phyloP scores from a whole-genome alignment of 1,139 yeast genomes.

The Magnusiomyces ingens region DNA sequence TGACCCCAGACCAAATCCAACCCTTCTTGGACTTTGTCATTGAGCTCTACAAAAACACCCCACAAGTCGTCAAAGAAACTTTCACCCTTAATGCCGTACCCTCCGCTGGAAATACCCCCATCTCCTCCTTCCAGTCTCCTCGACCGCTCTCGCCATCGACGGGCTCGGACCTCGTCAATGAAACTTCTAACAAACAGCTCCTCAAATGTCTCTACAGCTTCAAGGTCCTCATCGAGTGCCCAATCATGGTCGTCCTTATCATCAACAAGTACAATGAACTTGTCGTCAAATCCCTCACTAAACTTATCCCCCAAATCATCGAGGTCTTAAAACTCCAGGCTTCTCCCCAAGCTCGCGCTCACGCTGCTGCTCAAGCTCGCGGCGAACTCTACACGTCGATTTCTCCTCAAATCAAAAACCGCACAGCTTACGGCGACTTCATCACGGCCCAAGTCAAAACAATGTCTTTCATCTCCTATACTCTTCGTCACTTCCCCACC shows the following conservation, averaged over 20 bases:
- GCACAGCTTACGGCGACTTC: slow-evolving; percentile 81
- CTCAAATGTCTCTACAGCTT: slow-evolving; percentile 69
- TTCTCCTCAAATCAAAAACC: slow-evolving; percentile 63
- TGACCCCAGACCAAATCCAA: slow-evolving; percentile 57
- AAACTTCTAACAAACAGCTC: slow-evolving; percentile 33
- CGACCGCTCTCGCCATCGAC: slow-evolving; percentile 40
- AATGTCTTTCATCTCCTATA: slow-evolving; percentile 89
- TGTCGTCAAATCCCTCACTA: slow-evolving; percentile 64
- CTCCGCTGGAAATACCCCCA: slow-evolving; percentile 17
- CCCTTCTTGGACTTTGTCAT: slow-evolving; percentile 74
- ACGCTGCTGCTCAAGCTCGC: slow-evolving; percentile 50
- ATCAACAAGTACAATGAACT: slow-evolving; percentile 80
- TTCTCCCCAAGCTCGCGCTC: slow-evolving; percentile 61
- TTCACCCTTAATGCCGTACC: slow-evolving; percentile 37
- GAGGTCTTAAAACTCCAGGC: slow-evolving; percentile 73
- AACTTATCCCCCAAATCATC: slow-evolving; percentile 76
- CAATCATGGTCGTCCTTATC: slow-evolving; percentile 89
- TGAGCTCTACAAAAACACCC: slow-evolving; percentile 73
- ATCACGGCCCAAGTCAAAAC: slow-evolving; percentile 96
- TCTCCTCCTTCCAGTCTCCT: slow-evolving; percentile 33
- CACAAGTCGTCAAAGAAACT: slow-evolving; percentile 61
- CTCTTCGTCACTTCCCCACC: slow-evolving; percentile 76
- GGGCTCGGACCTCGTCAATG: slow-evolving; percentile 28
- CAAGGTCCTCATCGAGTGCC: slow-evolving; percentile 92
- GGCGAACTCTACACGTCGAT: slow-evolving; percentile 50